Evolutionary conservation across 192 early-diverging fungal genomes (phyloP).

Genomic region (Entophlyctis helioformis): DNA sequence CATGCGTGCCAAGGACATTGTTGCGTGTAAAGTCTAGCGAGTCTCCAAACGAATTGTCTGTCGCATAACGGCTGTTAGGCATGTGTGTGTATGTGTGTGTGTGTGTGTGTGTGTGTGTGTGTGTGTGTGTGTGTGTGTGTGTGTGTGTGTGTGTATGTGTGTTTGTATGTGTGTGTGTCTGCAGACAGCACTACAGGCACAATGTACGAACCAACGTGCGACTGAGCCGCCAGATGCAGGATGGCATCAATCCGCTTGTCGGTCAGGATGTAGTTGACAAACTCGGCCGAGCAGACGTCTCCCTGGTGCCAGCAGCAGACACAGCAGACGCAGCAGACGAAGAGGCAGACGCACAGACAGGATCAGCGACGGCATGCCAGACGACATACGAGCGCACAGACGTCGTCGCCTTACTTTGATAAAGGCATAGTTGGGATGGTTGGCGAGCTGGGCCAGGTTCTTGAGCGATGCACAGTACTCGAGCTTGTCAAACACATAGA

Average conservation of each 20-base stretch:
- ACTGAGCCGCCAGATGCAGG: slow-evolving; percentile 70
- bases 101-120: too few relatives aligned
- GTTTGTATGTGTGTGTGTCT: too few relatives aligned
- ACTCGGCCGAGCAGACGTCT: slow-evolving; percentile 52
- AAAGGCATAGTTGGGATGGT: slow-evolving; percentile 46
- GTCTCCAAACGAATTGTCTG: slow-evolving; percentile 71
- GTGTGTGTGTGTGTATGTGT: too few relatives aligned
- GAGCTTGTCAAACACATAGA: slow-evolving; percentile 59
- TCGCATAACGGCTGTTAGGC: too few relatives aligned
- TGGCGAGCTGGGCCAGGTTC: slow-evolving; percentile 32
- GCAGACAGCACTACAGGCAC: too few relatives aligned
- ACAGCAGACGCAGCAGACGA: neutral
- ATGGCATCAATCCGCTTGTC: slow-evolving; percentile 62
- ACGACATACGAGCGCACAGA: neutral
- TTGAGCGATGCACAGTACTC: slow-evolving; percentile 65
- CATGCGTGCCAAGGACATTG: slow-evolving; percentile 75
- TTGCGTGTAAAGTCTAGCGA: slow-evolving; percentile 67
- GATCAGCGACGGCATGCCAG: neutral
- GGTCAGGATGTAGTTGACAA: slow-evolving; percentile 46
- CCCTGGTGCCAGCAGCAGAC: slow-evolving; percentile 27
- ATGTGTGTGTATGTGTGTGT: too few relatives aligned
- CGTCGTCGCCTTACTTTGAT: slow-evolving; percentile 32
- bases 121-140: too few relatives aligned
- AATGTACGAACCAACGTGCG: slow-evolving; percentile 48
- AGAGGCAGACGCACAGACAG: neutral